Evolutionary conservation across 2,329 filamentous ascomycete species (phyloP).

Genomic region (Exophiala phaeomuriformis): DNA sequence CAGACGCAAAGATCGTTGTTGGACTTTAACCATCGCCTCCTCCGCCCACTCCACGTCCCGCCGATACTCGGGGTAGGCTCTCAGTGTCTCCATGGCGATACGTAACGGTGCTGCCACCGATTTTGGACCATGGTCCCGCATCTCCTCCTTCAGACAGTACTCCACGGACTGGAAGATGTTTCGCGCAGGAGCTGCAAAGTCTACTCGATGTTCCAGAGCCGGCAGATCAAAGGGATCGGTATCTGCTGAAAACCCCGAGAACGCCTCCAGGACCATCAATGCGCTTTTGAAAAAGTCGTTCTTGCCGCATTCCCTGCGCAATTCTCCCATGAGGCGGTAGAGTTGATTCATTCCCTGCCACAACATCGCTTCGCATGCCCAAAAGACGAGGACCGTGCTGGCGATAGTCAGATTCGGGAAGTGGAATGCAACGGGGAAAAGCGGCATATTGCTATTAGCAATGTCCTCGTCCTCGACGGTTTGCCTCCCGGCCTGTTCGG

Average conservation of each 20-base stretch:
- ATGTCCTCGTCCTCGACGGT: constrained; percentile 6
- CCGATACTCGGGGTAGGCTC: constrained; percentile 1
- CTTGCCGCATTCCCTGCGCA: constrained; percentile 8
- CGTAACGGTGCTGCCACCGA: constrained; percentile 26
- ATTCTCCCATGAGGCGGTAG: constrained; percentile 27
- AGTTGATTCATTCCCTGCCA: constrained; percentile 33
- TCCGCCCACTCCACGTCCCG: constrained; percentile 16
- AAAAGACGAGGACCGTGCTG: constrained; percentile 31
- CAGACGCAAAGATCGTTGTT: constrained; percentile 12
- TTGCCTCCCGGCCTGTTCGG: constrained; percentile 22
- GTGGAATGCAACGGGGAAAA: constrained; percentile 31
- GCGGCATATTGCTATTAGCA: constrained; percentile 4
- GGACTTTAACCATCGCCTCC: constrained; percentile 8
- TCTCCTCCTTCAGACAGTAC: constrained; percentile 29
- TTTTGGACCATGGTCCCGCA: constrained; percentile 19
- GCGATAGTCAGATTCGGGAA: constrained; percentile 30
- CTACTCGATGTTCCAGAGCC: constrained; percentile 26
- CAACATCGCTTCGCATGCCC: constrained; percentile 31
- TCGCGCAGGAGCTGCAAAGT: constrained; percentile 28
- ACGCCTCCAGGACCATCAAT: background rate
- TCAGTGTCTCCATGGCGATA: constrained; percentile 26
- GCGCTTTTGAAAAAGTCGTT: background rate
- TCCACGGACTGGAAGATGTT: constrained; percentile 35
- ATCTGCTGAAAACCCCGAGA: background rate
- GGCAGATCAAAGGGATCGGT: constrained; percentile 21